Percentiles rank a stretch among this genome's conserved stretches.
Conservation (phyloP, 1,284 basidiomycete genomes). For the Cutaneotrichosporon arboriforme region DNA sequence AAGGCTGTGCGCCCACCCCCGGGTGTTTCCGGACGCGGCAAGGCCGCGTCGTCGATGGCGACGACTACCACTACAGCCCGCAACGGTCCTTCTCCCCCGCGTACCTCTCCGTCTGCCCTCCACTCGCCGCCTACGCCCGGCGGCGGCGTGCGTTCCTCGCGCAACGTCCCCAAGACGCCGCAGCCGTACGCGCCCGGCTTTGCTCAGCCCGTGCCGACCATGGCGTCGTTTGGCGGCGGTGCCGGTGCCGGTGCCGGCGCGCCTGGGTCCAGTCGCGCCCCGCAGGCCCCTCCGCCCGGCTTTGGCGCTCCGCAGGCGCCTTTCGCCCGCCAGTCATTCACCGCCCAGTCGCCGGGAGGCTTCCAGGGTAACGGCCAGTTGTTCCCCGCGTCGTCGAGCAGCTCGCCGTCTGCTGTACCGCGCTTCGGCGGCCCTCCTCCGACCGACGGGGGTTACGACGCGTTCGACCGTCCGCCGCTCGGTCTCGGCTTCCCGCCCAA, state of each 20-base stretch:
- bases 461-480: constrained; percentile 21
- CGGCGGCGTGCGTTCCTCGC: not conserved
- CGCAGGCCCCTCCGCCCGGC: constrained; percentile 13
- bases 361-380: constrained; percentile 29
- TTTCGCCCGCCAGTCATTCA: constrained; percentile 11
- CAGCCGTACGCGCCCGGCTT: constrained; percentile 24
- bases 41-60: too few relatives aligned
- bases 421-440: constrained; percentile 15
- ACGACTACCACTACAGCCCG: constrained; percentile 12
- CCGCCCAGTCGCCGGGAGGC: constrained; percentile 23
- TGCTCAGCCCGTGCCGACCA: constrained; percentile 7
- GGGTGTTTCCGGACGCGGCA: not conserved
- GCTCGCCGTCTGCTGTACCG: constrained; percentile 27
- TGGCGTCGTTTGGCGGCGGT: constrained; percentile 4
- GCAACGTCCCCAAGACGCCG: constrained; percentile 32
- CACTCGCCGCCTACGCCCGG: constrained; percentile 82
- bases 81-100: constrained; percentile 26
- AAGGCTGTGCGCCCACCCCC: constrained; percentile 10
- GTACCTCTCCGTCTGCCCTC: constrained; percentile 61
- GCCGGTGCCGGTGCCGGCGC: too few relatives aligned
- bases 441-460: constrained; percentile 8
- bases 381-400: constrained; percentile 16
- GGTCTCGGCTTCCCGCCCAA: constrained; percentile 39
- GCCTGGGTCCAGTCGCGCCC: too few relatives aligned
- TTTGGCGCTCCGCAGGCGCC: constrained; percentile 17